Percentiles rank a stretch among this genome's conserved stretches.
These are phyloP conservation scores for Alternaria ventricosa DNA, from an alignment of 2,329 filamentous ascomycete species.

Conservation along the genomic window DNA sequence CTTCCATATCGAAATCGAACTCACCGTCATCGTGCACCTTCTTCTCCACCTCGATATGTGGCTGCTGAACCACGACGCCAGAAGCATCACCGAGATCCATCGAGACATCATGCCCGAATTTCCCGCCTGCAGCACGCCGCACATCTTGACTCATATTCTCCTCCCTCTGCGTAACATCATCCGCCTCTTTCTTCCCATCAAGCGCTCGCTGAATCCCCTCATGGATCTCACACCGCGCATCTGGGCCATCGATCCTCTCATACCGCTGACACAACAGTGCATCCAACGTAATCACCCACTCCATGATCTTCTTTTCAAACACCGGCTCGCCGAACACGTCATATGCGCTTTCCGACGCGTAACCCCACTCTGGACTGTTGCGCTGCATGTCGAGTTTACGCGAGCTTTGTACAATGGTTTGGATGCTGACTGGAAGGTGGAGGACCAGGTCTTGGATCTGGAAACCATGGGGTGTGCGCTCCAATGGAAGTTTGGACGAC, in stretches of 20 bases:
- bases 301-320: constrained; percentile 8
- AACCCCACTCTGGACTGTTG: constrained; percentile 31
- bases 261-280: constrained; percentile 12
- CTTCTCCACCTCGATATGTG: not conserved
- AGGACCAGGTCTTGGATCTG: constrained; percentile 33
- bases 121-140: not conserved
- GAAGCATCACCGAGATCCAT: too few species aligned
- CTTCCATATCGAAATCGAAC: not conserved
- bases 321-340: constrained; percentile 13
- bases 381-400: constrained; percentile 26
- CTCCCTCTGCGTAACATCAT: not conserved
- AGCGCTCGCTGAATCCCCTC: constrained; percentile 19
- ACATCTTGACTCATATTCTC: not conserved
- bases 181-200: constrained; percentile 1
- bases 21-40: not conserved
- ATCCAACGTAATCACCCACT: constrained; percentile 27
- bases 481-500: constrained; percentile 49
- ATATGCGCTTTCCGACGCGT: constrained; percentile 11
- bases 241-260: constrained; percentile 10
- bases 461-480: constrained; percentile 42
- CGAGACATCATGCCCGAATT: not conserved
- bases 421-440: not conserved
- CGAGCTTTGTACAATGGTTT: constrained; percentile 11
- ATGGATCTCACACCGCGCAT: constrained; percentile 16
- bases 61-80: not conserved